Base-by-base conservation (phyloP, 148 eudicot species). In the Rhododendron kiyosumense region DNA sequence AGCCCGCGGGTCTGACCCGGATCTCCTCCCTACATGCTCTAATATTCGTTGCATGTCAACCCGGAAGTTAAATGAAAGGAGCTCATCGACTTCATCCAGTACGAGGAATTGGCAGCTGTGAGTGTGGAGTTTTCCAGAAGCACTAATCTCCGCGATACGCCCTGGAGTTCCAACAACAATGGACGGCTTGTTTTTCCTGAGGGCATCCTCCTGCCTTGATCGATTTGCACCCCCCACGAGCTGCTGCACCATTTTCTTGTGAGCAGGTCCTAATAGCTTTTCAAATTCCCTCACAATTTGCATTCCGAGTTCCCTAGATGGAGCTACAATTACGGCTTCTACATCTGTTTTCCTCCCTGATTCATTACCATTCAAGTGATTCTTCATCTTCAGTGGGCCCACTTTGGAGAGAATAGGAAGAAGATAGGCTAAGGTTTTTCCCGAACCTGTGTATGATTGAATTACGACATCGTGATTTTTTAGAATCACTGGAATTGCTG, bases 81-180 rank as follows among this genome's bases (percentile, higher is more conserved):
- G 98, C 76, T 95, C 92, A 81, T 96, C 99, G 17, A 96, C 94
- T 90, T 96, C 99, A 26, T 96, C 99, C 63, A 96, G 83, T 41
- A 96, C 98, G 80, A 96, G 85, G 86, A 83, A 96, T 4, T 91
- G 92, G 87, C 97, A 96, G 34, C 91, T 89, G 80, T 96, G 98
- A 3, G 98, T 96, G 80, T 92, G 97, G 82, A 96, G 97, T 86
- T 94, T 96, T 54, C 99, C 98, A 10, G 96, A 73, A 9, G 96
- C 91, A 84, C 99, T 96, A 41, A 96, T 93, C 88, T 96, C 99
- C 3, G 98, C 98, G 78, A 96, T 91, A 38, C 98, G 90, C 49
- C 99, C 98, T 1, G 99, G 99, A 18, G 99, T 96, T 69, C 99
- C 99, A 46, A 96, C 98, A 45, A 96, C 95, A 38, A 96, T 95